Evolutionary conservation across 176 grass and related monocot species (phyloP), one percentile per base, ranked within the genome.

Genomic region (Poa pratensis): DNA sequence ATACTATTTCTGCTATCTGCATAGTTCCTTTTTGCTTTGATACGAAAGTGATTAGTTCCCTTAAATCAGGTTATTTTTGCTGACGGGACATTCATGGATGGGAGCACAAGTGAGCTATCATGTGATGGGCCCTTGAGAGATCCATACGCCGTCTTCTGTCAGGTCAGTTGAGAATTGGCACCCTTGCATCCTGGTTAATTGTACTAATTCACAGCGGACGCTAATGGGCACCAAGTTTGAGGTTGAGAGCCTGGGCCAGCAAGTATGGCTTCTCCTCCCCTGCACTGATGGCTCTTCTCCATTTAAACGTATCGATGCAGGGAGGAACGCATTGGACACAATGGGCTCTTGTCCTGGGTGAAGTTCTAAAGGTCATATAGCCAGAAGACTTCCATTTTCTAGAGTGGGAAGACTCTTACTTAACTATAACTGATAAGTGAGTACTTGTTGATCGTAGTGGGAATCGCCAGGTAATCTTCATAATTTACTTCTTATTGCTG

Each of bases 301-400:
- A 26, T 69, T 63, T 3, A 89, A 90, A 60, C 13, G 11, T 69
- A 22, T 2, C 57, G 57, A 8, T 28, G 30, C 70, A 99, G 96
- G 96, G 96, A 76, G 96, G 96, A 89, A 95, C 96, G 15, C 91
- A 98, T 71, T 98, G 96, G 96, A 98, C 93, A n/a, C 93, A 98
- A 24, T 98, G 96, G 91, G 93, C 93, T 45, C 91, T 94, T 89
- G 93, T 95, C 70, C 87, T 98, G 10, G 73, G 91, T 39, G 93
- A 94, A 85, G 86, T 96, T 77, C 58, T 98, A 20, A 90, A 85
- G 52, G 88, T 90, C 67, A 85, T 94, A 53, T 98, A 87, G 69
- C 51, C 18, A 55, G 20, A 73, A 34, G 43, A 63, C 53, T 58
- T 22, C 69, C 50, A 55, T 45, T 67, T 68, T 83, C 2, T 62